Percentiles rank a stretch among this genome's conserved stretches.
Conservation (phyloP, 1,284 basidiomycete species). For the Pisolithus thermaeus region DNA sequence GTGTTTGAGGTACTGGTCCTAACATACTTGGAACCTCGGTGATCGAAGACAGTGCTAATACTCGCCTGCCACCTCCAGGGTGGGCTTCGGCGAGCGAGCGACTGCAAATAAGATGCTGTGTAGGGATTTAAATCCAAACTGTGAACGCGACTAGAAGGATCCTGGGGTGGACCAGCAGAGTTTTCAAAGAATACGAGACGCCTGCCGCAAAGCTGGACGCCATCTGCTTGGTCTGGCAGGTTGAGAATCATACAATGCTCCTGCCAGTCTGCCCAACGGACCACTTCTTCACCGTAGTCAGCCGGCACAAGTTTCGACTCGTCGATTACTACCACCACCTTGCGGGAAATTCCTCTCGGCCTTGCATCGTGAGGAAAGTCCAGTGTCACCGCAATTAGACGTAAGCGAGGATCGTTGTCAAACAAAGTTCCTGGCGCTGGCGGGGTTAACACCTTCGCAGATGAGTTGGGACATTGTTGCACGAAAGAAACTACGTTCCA, state of each 20-base stretch:
- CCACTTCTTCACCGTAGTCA: slow-evolving; percentile 13
- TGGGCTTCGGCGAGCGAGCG: slow-evolving; percentile 21
- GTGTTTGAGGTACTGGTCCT: slow-evolving; percentile 28
- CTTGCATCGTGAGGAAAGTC: slow-evolving; percentile 24
- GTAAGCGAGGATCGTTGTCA: slow-evolving; percentile 21
- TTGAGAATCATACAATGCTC: slow-evolving; percentile 29
- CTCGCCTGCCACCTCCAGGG: slow-evolving; percentile 28
- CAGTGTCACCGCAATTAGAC: slow-evolving; percentile 22
- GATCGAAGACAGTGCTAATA: slow-evolving; percentile 25
- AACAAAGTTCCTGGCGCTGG: slow-evolving; percentile 24
- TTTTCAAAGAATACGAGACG: slow-evolving; percentile 29
- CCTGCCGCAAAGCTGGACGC: slow-evolving; percentile 26
- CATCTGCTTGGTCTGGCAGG: slow-evolving; percentile 27
- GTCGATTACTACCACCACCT: slow-evolving; percentile 26
- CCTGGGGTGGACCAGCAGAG: slow-evolving; percentile 1
- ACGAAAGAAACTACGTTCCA: slow-evolving; percentile 26
- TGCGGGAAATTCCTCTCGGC: slow-evolving; percentile 29
- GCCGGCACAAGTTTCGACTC: slow-evolving; percentile 19
- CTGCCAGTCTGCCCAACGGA: slow-evolving; percentile 31
- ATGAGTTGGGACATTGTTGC: slow-evolving; percentile 28
- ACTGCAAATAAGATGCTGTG: slow-evolving; percentile 21
- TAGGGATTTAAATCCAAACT: slow-evolving; percentile 27
- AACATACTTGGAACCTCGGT: slow-evolving; percentile 22
- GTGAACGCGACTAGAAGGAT: slow-evolving; percentile 24
- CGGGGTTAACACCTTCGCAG: slow-evolving; percentile 8